Evolutionary conservation across 108 stramenopile species (phyloP), one percentile per base, ranked within the genome.

Genomic region (Nannochloropsis salina): DNA sequence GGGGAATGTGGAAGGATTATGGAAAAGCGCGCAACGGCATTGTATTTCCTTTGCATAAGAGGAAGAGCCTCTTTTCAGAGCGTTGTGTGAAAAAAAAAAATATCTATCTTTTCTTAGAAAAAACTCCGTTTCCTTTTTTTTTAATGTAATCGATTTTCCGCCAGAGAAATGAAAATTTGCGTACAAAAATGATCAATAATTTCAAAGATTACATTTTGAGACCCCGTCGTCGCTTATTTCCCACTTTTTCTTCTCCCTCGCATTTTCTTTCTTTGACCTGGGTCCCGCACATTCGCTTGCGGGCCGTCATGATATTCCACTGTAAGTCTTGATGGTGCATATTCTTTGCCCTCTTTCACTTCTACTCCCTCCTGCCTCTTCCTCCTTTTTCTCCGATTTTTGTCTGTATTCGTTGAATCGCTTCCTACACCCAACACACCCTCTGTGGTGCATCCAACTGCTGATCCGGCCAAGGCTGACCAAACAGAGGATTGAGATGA

Each of bases 291-390:
- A 31, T 31, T 31, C 31, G 31, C 31, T 31, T 31, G 31, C 31
- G 31, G 31, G 31, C 31, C 31, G 31, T 31, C 31, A 31, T 31
- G 31, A 31, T 1, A 1, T 31, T 31, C 31, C 31, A 31, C 31
- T 31, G 31, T 31, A 31, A 31, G 31, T 31, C 31, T 31, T 31
- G 31, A 31, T 1, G 31, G 31, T 31, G 31, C 31, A 31, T 31
- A 31, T 31, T 31, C 31, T 31, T 31, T 31, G 4, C 8, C n/a
- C 61, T 74, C 45, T 84, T 45, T 84, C 21, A n/a, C 31, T 84
- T 83, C 89, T 90, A 86, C 87, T 87, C 83, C 87, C 79, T 85
- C 82, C 86, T 42, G 80, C 43, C 20, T 83, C 81, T 45, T 41
- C 81, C 82, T 31, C 80, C 44, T 79, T n/a, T 42, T 31, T 44